Percentiles rank a stretch among this genome's conserved stretches.
phyloP scores from a whole-genome alignment of 1,139 yeast genomes.

The Meyerozyma guilliermondii region DNA sequence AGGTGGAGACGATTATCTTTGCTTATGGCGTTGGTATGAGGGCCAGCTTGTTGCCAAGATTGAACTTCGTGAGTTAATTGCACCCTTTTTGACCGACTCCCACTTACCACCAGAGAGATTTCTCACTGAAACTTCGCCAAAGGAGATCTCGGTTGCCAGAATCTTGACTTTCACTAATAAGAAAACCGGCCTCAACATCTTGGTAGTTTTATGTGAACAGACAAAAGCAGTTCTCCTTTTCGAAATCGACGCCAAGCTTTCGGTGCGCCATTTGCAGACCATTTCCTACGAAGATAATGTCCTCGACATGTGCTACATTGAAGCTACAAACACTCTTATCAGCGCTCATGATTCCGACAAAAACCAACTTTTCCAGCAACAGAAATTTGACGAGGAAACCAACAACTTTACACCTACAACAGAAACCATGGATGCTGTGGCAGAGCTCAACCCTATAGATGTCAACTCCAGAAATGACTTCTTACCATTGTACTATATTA shows the following conservation, averaged over 20 bases:
- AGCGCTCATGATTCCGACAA: conserved; percentile 46
- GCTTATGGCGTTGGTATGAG: conserved; percentile 72
- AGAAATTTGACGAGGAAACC: conserved; percentile 11
- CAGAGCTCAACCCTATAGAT: conserved; percentile 26
- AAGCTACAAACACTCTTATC: conserved; percentile 22
- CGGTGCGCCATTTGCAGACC: conserved; percentile 22
- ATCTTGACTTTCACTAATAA: conserved; percentile 25
- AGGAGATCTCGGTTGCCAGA: conserved; percentile 52
- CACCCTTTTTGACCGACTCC: conserved; percentile 45
- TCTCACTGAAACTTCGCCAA: conserved; percentile 46
- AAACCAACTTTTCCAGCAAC: conserved; percentile 25
- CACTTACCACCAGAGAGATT: conserved; percentile 69
- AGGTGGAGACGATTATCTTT: conserved; percentile 84
- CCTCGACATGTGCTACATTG: conserved; percentile 21
- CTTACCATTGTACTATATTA: conserved; percentile 61
- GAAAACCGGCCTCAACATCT: conserved; percentile 12
- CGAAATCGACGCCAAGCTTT: conserved; percentile 20
- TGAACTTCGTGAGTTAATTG: conserved; percentile 44
- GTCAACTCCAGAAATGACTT: conserved; percentile 38
- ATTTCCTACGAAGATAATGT: conserved; percentile 20
- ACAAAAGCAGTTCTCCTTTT: conserved; percentile 48
- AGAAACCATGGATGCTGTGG: conserved; percentile 9
- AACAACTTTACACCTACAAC: conserved; percentile 1
- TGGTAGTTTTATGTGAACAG: conserved; percentile 51
- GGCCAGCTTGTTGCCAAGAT: conserved; percentile 44